These are phyloP conservation scores for Alternaria sp. DNA, from an alignment of 2,329 filamentous ascomycete genomes.

Conservation along the genomic window DNA sequence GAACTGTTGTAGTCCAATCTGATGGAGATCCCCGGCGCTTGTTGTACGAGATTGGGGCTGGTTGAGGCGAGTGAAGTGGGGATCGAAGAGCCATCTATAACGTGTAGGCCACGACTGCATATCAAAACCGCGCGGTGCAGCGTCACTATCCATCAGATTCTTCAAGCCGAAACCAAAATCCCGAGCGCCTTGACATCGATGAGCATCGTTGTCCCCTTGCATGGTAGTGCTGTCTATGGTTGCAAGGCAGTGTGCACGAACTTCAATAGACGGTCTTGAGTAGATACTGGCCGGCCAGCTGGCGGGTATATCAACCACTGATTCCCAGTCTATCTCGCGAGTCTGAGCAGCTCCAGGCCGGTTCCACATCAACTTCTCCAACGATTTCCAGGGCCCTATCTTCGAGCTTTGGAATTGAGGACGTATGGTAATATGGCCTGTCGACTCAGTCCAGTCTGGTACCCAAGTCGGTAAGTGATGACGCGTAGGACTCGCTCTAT, in stretches of 20 bases:
- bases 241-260: constrained; percentile 15
- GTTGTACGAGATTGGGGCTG: not conserved
- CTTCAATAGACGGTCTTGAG: not conserved
- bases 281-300: not conserved
- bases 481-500: not conserved
- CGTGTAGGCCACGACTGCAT: constrained; percentile 7
- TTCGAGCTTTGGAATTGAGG: constrained; percentile 10
- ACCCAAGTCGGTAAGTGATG: constrained; percentile 14
- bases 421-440: constrained; percentile 3
- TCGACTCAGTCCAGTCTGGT: constrained; percentile 11
- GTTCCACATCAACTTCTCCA: constrained; percentile 8
- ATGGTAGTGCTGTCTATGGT: constrained; percentile 7
- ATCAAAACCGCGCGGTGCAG: not conserved
- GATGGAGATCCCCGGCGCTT: not conserved
- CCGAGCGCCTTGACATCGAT: constrained; percentile 4
- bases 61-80: not conserved
- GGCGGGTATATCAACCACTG: constrained; percentile 4
- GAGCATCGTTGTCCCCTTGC: not conserved
- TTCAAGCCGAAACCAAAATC: constrained; percentile 2
- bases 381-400: constrained; percentile 16
- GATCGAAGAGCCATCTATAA: constrained; percentile 14
- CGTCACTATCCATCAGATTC: not conserved
- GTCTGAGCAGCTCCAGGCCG: not conserved
- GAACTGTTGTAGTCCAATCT: constrained; percentile 2
- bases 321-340: constrained; percentile 2